Evolutionary conservation across 2,329 filamentous ascomycete species (phyloP).

Genomic region (Fusarium pilosicola): DNA sequence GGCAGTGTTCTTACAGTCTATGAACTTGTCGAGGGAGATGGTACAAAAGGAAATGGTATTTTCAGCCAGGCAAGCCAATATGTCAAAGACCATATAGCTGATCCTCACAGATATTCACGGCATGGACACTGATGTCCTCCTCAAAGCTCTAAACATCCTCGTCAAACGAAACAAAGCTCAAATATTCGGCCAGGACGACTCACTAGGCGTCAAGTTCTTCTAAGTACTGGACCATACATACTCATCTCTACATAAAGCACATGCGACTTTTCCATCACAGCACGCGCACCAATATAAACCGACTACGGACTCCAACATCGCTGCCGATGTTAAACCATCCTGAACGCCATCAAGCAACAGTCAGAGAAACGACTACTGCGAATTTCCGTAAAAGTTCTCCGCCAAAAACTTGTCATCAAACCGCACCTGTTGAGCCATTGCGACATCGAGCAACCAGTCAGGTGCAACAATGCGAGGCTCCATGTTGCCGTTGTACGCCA

Average conservation of each 20-base stretch:
- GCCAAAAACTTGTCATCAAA: conserved; percentile 71
- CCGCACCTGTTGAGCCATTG: conserved; percentile 86
- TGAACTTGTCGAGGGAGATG: conserved; percentile 90
- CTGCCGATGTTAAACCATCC: conserved; percentile 11
- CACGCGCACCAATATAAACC: neutral
- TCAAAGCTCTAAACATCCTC: conserved; percentile 80
- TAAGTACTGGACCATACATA: conserved; percentile 56
- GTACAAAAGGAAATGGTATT: conserved; percentile 73
- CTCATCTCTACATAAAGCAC: conserved; percentile 32
- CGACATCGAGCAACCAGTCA: conserved; percentile 91
- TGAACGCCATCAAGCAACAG: conserved; percentile 36
- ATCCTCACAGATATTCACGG: conserved; percentile 76
- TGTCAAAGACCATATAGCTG: neutral
- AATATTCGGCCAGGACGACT: conserved; percentile 89
- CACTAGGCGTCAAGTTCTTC: conserved; percentile 96
- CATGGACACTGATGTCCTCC: conserved; percentile 85
- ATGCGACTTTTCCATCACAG: conserved; percentile 14
- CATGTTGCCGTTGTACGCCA: conserved; percentile 83
- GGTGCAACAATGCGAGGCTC: conserved; percentile 81
- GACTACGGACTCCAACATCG: conserved; percentile 18
- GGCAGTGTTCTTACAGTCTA: conserved; percentile 91
- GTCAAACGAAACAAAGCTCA: conserved; percentile 94
- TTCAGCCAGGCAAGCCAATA: neutral
- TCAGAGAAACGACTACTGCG: conserved; percentile 15
- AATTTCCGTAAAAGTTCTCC: conserved; percentile 53